Conservation (phyloP, 78 protist genomes). For the Dictyostelium capitatum region DNA sequence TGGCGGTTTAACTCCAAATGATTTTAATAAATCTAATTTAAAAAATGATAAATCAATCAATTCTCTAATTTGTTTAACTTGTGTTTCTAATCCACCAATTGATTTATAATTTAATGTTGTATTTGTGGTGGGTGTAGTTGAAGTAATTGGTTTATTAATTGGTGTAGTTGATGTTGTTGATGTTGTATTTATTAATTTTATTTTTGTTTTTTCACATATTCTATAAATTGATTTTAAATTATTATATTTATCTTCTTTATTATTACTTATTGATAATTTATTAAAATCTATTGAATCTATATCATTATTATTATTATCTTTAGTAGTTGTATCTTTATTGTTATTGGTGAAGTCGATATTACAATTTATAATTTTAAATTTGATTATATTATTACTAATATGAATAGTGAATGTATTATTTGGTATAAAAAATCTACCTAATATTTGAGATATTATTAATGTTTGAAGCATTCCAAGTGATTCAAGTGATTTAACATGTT, state of each 20-base stretch:
- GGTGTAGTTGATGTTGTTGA: not conserved
- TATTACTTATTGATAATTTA: not conserved
- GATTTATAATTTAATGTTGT: conserved; percentile 21
- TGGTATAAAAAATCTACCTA: conserved; percentile 9
- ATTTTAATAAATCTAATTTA: conserved; percentile 27
- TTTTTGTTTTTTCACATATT: not conserved
- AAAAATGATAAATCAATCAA: conserved; percentile 55
- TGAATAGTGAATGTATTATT: not conserved
- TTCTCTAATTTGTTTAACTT: conserved; percentile 68
- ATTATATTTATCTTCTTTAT: conserved; percentile 4
- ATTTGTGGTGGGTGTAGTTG: not conserved
- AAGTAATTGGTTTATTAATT: not conserved
- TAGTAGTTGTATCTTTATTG: not conserved
- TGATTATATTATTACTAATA: conserved; percentile 23
- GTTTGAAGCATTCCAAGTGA: conserved; percentile 27
- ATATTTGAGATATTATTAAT: conserved; percentile 33
- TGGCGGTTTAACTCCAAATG: conserved; percentile 95
- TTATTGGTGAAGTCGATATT: not conserved
- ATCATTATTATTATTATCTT: not conserved
- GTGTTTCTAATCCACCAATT: conserved; percentile 72
- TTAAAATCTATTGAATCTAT: not conserved
- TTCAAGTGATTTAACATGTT: conserved; percentile 25
- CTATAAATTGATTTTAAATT: conserved; percentile 22
- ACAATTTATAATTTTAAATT: conserved; percentile 41
- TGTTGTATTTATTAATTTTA: not conserved